Evolutionary conservation across 1,139 yeast genomes (phyloP), one percentile per base, ranked within the genome.

Genomic region (Meyerozyma athensensis): DNA sequence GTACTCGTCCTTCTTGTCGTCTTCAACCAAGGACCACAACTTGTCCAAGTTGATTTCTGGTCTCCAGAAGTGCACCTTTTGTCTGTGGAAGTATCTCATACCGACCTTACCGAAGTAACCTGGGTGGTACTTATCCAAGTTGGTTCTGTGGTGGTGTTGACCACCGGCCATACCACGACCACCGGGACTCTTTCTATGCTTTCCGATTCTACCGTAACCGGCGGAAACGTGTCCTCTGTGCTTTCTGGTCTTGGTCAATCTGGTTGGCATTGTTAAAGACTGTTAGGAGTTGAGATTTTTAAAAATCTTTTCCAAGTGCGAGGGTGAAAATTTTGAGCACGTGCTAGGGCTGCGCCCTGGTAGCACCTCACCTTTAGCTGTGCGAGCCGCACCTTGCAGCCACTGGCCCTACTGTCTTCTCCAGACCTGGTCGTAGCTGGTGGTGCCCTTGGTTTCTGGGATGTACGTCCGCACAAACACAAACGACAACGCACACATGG

Each of bases 131-230:
- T 90, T 92, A 74, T 94, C 98, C 80, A 92, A 77, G 82, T 89
- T 89, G 73, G 92, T 89, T 86, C 97, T 89, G 96, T 94, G 98
- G 79, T 92, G 99, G 75, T 87, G 97, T 78, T 81, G 95, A 86
- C 99, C 99, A 90, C 99, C 99, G 73, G 99, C 99, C 94, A 79
- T 92, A 92, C 99, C 99, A 80, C 98, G 92, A 81, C 99, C 99
- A 92, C 98, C 98, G 62, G 98, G 97, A 67, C 85, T 92, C 95
- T 94, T 94, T 89, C 98, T 89, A 95, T 94, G 98, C 86, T 94
- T 92, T 77, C 99, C 99, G 77, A 94, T 77, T 82, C 99, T 94
- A 86, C 99, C 99, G 45, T 58, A 81, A 89, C 78, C 82, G 86
- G 95, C 95, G 71, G 97, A 87, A 76, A 92, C 97, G 95, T 94